Evolutionary conservation across 495 filamentous ascomycete species (phyloP), one percentile per base, ranked within the genome.

Genomic region (Pyrenopolyporus hunteri): DNA sequence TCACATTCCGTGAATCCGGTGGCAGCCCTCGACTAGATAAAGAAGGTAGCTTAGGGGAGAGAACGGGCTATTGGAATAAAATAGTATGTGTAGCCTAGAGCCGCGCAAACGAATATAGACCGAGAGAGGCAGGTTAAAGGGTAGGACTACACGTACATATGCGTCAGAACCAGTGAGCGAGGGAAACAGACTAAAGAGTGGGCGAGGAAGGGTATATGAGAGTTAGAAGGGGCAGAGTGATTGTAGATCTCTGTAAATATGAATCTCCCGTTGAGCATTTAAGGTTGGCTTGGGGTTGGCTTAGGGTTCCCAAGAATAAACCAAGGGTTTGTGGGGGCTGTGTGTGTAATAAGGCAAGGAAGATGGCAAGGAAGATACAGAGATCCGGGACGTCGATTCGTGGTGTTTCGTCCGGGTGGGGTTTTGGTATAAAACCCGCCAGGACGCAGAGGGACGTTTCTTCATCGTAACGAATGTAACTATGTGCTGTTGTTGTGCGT

Each of bases 311-410:
- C 23, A 42, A 17, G 13, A 10, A 2, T 17, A 42, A 22, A 22
- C 37, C 37, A 46, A 46, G 14, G 6, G 25, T 14, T 13, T 46
- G 25, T 42, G 43, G 43, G 26, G 43, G 43, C 26, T 25, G 43
- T 29, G 43, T 32, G 40, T 20, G 37, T 20, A 42, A 20, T 42
- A 42, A 13, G 37, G 37, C 37, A 8, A 42, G 32, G 5, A 8
- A 5, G n/a, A 36, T n/a, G 32, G 11, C n/a, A n/a, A 1, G 14
- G 25, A 49, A 44, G 55, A 37, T 50, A 39, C 48, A 45, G 26
- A 53, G 60, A 58, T 58, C 60, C 54, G 37, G n/a, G 37, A 42
- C 43, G 47, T 64, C 61, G 54, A 65, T 59, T 65, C 45, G 62
- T 58, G 42, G 33, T 65, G 62, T 59, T 65, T 65, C 51, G 62